Conservation (phyloP, 345 rosid species). For the Populus simonii region DNA sequence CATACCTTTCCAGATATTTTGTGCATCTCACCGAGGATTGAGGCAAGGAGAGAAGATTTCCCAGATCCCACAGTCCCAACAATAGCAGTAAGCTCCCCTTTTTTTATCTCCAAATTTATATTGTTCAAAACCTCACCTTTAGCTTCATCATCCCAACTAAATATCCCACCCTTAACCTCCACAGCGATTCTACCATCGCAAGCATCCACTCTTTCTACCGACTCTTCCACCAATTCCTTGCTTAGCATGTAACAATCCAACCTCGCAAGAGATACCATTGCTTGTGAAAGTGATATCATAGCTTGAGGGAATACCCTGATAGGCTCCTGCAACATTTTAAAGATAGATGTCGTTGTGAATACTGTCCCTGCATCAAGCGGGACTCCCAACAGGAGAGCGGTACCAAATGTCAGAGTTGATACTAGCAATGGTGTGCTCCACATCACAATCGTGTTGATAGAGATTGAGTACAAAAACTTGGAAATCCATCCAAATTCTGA, state of each 20-base stretch:
- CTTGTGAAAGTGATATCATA: slow-evolving; percentile 91
- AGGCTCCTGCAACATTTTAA: slow-evolving; percentile 93
- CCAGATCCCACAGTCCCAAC: slow-evolving; percentile 97
- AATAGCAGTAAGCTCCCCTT: slow-evolving; percentile 80
- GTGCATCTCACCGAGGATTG: slow-evolving; percentile 95
- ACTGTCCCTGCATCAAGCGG: slow-evolving; percentile 81
- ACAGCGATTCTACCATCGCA: slow-evolving; percentile 57
- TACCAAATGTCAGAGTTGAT: slow-evolving; percentile 70
- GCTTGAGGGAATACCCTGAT: slow-evolving; percentile 85
- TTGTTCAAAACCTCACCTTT: slow-evolving; percentile 53
- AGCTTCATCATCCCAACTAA: slow-evolving; percentile 79
- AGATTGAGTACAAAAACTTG: slow-evolving; percentile 72
- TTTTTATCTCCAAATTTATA: slow-evolving; percentile 55
- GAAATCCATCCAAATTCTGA: slow-evolving; percentile 74
- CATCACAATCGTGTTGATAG: slow-evolving; percentile 63
- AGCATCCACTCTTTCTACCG: slow-evolving; percentile 57
- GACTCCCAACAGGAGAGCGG: slow-evolving; percentile 63
- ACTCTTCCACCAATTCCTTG: slow-evolving; percentile 52
- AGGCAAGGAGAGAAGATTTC: slow-evolving; percentile 82
- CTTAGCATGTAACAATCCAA: slow-evolving; percentile 79
- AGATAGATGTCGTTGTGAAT: slow-evolving; percentile 78
- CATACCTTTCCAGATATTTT: slow-evolving; percentile 71
- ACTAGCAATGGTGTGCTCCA: slow-evolving; percentile 81
- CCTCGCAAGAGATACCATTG: slow-evolving; percentile 78
- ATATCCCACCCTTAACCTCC: slow-evolving; percentile 62